A percentile compares a stretch with the other conserved stretches of the same genome.
These are phyloP conservation scores for Panicum virgatum DNA, from an alignment of 202 grass and related monocot genomes.

Conservation along the genomic window DNA sequence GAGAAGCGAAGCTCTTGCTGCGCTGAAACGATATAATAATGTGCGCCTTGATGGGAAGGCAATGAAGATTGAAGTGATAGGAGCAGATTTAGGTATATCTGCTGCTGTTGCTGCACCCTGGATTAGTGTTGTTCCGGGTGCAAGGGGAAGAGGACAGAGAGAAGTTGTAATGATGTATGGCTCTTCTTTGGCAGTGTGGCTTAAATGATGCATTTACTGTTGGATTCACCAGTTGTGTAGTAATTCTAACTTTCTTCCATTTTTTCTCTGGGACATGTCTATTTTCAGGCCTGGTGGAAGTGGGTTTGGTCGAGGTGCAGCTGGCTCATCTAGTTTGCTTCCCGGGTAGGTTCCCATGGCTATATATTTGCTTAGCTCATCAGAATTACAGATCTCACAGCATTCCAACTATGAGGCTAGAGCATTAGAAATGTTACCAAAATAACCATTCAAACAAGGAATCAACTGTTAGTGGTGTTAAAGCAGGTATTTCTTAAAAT, in stretches of 20 bases:
- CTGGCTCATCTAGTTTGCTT: slow-evolving; percentile 54
- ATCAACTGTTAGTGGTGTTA: neutral
- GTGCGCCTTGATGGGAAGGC: slow-evolving; percentile 91
- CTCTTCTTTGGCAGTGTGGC: slow-evolving; percentile 23
- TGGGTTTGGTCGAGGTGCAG: slow-evolving; percentile 43
- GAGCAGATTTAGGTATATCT: slow-evolving; percentile 61
- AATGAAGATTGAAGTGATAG: slow-evolving; percentile 96
- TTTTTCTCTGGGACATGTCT: slow-evolving; percentile 32
- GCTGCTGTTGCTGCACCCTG: slow-evolving; percentile 43
- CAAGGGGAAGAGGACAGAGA: slow-evolving; percentile 69
- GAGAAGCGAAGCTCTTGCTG: slow-evolving; percentile 77
- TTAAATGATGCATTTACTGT: neutral
- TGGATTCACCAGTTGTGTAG: slow-evolving; percentile 7
- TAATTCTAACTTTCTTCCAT: neutral
- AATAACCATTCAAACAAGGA: neutral
- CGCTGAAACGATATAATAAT: slow-evolving; percentile 95
- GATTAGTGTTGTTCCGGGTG: slow-evolving; percentile 64
- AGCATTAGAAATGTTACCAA: neutral
- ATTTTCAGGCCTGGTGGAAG: slow-evolving; percentile 49
- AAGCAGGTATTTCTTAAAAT: neutral
- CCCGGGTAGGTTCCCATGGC: slow-evolving; percentile 53
- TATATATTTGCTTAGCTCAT: slow-evolving; percentile 13
- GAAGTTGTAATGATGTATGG: slow-evolving; percentile 94
- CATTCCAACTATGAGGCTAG: neutral
- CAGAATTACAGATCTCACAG: neutral